phyloP scores from a whole-genome alignment of 345 rosid species.

The Nephelium lappaceum region DNA sequence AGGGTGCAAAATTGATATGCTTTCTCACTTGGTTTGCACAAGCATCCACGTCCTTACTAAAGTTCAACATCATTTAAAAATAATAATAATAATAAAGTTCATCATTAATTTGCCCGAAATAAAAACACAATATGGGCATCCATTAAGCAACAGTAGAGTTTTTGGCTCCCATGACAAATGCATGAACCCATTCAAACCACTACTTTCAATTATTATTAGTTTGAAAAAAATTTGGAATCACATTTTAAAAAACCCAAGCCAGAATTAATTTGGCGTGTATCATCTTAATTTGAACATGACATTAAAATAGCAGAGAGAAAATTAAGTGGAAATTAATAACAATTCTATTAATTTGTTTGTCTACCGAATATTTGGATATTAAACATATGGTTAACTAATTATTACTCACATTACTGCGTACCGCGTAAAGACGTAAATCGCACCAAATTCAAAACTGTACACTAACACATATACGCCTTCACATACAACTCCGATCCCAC shows the following conservation, averaged over 20 bases:
- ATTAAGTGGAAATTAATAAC: neutral
- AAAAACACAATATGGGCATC: neutral
- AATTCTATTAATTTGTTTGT: too few species aligned
- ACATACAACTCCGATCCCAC: neutral
- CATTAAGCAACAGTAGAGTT: neutral
- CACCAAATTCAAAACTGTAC: slow-evolving; percentile 5
- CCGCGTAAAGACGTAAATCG: slow-evolving; percentile 26
- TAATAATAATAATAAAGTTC: too few species aligned
- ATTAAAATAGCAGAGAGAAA: too few species aligned
- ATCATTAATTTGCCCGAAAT: neutral
- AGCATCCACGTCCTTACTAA: neutral
- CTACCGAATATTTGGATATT: neutral
- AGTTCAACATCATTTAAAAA: neutral
- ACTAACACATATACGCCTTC: neutral
- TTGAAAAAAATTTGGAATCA: too few species aligned
- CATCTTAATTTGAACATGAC: too few species aligned
- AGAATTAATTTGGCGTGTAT: too few species aligned
- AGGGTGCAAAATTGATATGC: neutral
- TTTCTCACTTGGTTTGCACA: neutral
- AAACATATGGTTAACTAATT: neutral
- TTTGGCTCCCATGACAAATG: neutral
- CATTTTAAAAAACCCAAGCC: too few species aligned
- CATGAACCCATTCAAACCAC: neutral
- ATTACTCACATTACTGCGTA: neutral
- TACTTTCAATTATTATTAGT: too few species aligned